Conservation (phyloP, 2,329 filamentous ascomycete genomes). For the Diaporthe sp. region DNA sequence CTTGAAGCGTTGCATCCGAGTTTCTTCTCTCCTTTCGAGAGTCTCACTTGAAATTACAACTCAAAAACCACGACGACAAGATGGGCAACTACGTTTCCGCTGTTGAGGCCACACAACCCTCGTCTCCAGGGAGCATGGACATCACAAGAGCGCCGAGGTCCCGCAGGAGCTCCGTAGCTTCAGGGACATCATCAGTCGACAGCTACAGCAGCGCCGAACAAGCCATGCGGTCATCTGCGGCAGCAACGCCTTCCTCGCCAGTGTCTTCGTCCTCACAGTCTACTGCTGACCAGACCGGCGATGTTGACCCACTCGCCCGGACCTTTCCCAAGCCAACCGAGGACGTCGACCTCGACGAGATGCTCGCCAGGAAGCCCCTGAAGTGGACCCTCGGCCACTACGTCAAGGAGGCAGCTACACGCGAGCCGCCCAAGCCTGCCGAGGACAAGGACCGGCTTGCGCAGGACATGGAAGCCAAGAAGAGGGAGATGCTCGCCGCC, state of each 20-base stretch:
- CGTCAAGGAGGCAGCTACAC: slow-evolving; percentile 46
- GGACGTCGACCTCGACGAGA: slow-evolving; percentile 57
- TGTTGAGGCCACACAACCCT: slow-evolving; percentile 19
- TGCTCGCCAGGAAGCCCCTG: slow-evolving; percentile 57
- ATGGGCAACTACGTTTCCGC: slow-evolving; percentile 34
- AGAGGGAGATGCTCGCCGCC: slow-evolving; percentile 60
- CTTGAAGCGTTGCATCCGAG: neutral
- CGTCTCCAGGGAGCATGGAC: neutral
- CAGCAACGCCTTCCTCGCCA: neutral
- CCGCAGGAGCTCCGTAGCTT: slow-evolving; percentile 40
- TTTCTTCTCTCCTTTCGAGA: neutral
- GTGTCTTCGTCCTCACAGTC: neutral
- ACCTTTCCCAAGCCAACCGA: slow-evolving; percentile 56
- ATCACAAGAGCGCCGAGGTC: neutral
- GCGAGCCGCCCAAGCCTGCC: slow-evolving; percentile 45
- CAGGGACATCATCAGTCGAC: slow-evolving; percentile 31
- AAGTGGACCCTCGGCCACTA: slow-evolving; percentile 57
- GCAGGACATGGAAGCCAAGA: slow-evolving; percentile 60
- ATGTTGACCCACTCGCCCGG: slow-evolving; percentile 53
- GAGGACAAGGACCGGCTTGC: slow-evolving; percentile 53
- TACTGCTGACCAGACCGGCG: neutral
- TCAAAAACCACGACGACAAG: neutral
- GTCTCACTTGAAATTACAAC: neutral
- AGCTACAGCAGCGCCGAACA: slow-evolving; percentile 29
- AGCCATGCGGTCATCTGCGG: slow-evolving; percentile 21